Base-by-base conservation (phyloP, 2,329 filamentous ascomycete species). In the Penicillium fuscoglaucum region DNA sequence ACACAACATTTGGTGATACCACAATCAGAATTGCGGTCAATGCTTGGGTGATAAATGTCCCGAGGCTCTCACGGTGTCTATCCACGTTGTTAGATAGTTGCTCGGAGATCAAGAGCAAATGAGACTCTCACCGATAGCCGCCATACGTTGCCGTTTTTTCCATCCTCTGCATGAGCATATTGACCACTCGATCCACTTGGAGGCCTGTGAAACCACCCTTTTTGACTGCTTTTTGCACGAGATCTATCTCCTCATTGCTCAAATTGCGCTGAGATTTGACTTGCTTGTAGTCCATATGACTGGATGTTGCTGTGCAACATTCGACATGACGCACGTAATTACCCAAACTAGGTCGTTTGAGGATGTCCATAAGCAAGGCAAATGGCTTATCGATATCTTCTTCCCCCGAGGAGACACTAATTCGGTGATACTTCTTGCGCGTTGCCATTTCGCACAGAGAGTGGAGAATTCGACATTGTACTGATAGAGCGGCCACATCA, bases 131-230 rank as follows among this genome's bases (percentile, higher is more conserved):
- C 48, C 13, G 19, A 33, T 53, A 39, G 9, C 4, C 9, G 2
- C 5, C 8, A 40, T 17, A 35, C 2, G 2, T 6, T 29, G 40
- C n/a, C 26, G 8, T 15, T 24, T 47, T 28, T n/a, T 50, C 52
- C 33, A 51, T 55, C 29, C 60, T 52, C 43, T 61, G 60, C 59
- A 66, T 52, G 3, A 67, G 48, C 58, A 68, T 66, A 37, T 68
- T 63, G 19, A 68, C 15, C 3, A 68, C 37, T 19, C 28, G 52
- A 5, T 49, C 31, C n/a, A 46, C 48, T 39, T 58, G 47, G 5
- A 19, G 31, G 12, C 46, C 57, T 10, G 8, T 17, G 19, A 68
- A 68, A 0, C 61, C 60, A 3, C 58, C 60, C 10, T 47, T 58
- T n/a, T n/a, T 52, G 7, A 62, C 54, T 19, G 66, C 61, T 8